Evolutionary conservation across 805 yeast genomes (phyloP), one percentile per base, ranked within the genome.

Genomic region (Ogataea thermomethanolica): DNA sequence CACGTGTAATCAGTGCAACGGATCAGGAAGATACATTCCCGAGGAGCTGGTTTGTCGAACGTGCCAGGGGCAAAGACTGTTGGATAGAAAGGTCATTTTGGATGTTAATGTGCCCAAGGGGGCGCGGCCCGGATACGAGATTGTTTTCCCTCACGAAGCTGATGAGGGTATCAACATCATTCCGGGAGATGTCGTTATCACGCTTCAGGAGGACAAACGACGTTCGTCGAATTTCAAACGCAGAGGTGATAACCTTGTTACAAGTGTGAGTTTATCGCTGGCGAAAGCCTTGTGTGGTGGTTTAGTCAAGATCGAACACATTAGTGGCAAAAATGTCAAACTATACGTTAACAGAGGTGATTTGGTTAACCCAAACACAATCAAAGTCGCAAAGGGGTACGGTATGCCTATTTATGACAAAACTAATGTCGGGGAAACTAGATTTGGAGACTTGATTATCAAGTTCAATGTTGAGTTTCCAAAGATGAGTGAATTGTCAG

Each of bases 131-230:
- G 79, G 80, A 0, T 78, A 78, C 45, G 61, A 65, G 32, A 69
- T 80, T 13, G 63, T 77, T 1, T 60, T 80, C 14, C 63, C 70
- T n/a, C 76, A 79, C 5, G 80, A 76, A 50, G 85, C 81, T 0
- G 89, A 83, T 53, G 84, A 81, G 56, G 83, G 78, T 0, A 56
- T 73, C 13, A 67, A 71, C 44, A 62, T 77, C 3, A 61, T 73
- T 3, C 84, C 89, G 0, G 90, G 90, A 2, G 86, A 83, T 56
- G 81, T 83, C 6, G 62, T 81, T 3, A 71, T 83, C 8, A 75
- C 73, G 1, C 56, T 83, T 17, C 34, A 41, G 15, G 58, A 55
- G 34, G 67, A 67, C 27, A 72, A 73, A 48, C 41, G 45, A 9
- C 44, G 41, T 5, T 61, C 30, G 4, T 44, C 66, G 4, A 50